Evolutionary conservation across 192 early-diverging fungal species (phyloP).

Genomic region (Diversispora eburnea): DNA sequence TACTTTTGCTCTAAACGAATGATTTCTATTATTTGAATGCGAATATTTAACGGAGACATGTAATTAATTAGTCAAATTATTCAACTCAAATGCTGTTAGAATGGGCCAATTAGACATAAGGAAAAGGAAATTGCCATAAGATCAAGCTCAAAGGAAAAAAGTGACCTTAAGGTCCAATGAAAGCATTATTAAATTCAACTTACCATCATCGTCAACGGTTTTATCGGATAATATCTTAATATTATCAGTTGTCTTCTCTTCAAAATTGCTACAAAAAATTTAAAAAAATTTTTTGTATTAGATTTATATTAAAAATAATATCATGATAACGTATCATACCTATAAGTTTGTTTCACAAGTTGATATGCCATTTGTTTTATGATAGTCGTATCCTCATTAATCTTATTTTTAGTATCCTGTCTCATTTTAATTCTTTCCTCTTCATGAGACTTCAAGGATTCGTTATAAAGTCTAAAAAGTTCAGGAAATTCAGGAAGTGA

Average conservation of each 20-base stretch:
- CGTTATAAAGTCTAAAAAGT: slow-evolving; percentile 5
- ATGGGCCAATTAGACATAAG: too few species aligned
- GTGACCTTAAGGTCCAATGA: too few species aligned
- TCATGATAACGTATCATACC: neutral
- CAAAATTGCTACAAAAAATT: too few species aligned
- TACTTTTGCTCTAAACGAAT: neutral
- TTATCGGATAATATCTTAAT: too few species aligned
- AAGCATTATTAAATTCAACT: neutral
- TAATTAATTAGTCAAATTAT: too few species aligned
- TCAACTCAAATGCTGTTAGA: too few species aligned
- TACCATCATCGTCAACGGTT: neutral
- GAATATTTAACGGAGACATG: neutral
- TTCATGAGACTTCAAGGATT: neutral
- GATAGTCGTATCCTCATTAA: neutral
- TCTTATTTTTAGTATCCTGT: neutral
- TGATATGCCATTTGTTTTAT: neutral
- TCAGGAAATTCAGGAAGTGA: neutral
- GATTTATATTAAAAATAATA: neutral
- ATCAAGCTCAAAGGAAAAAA: too few species aligned
- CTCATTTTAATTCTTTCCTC: neutral
- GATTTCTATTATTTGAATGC: neutral
- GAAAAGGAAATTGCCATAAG: too few species aligned
- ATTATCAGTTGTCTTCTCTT: too few species aligned
- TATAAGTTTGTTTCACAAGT: neutral
- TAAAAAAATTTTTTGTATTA: neutral